These are phyloP conservation scores for Avena atlantica DNA, from an alignment of 176 grass and related monocot genomes.

Conservation along the genomic window DNA sequence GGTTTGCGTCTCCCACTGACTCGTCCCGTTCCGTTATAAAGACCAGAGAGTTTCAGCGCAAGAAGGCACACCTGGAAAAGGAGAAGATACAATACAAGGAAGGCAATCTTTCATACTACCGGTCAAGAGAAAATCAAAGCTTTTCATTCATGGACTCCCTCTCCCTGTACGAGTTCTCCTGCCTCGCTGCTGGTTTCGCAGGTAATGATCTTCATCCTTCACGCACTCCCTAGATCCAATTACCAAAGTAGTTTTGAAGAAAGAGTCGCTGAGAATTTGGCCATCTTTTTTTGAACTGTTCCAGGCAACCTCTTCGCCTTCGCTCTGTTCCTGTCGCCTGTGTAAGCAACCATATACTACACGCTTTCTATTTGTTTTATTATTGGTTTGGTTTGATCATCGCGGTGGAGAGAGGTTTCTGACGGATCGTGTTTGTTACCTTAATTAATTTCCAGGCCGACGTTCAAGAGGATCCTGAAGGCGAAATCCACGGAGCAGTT, in stretches of 20 bases:
- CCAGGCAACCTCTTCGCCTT: slow-evolving; percentile 84
- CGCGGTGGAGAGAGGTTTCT: neutral
- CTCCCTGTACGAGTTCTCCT: slow-evolving; percentile 59
- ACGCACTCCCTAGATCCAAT: neutral
- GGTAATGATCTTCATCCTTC: slow-evolving; percentile 5
- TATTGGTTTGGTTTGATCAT: neutral
- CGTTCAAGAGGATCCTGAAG: slow-evolving; percentile 75
- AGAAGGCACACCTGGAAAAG: neutral
- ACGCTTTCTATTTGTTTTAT: no score
- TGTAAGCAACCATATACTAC: slow-evolving; percentile 54
- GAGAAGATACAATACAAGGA: neutral
- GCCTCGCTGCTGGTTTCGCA: slow-evolving; percentile 62
- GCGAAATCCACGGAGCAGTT: slow-evolving; percentile 83
- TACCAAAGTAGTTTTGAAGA: neutral
- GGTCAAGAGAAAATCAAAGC: neutral
- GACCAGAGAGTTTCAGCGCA: slow-evolving; percentile 23
- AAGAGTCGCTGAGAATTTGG: neutral
- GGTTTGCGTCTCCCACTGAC: slow-evolving; percentile 13
- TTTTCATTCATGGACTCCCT: slow-evolving; percentile 49
- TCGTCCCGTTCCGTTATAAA: slow-evolving; percentile 20
- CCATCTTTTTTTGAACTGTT: neutral
- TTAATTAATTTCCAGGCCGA: slow-evolving; percentile 50
- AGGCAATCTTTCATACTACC: neutral
- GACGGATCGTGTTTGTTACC: neutral
- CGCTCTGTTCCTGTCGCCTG: slow-evolving; percentile 74